Percentiles rank a stretch among this genome's conserved stretches.
Evolutionary conservation across 1,139 yeast species (phyloP).

Genomic region (Taphrina wiesneri): DNA sequence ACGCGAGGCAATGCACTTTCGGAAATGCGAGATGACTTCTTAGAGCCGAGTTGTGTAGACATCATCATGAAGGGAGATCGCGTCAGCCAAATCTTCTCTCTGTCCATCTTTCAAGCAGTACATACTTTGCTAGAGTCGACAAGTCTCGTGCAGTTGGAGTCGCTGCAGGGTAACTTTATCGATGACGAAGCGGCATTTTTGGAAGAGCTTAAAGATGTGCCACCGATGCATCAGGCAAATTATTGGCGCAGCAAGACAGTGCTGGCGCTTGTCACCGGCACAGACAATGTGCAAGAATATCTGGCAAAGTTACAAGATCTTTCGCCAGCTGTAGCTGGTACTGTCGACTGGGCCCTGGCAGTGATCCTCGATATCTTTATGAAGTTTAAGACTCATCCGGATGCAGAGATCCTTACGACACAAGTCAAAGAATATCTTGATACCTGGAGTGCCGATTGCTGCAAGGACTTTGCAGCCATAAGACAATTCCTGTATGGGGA

Average conservation of each 20-base stretch:
- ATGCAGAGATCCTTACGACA: background rate
- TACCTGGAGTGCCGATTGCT: background rate
- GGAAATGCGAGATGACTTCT: background rate
- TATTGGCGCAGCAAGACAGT: background rate
- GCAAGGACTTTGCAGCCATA: background rate
- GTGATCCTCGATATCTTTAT: background rate
- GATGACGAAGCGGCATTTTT: background rate
- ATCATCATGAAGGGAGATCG: background rate
- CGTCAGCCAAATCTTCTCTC: background rate
- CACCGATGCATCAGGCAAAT: conserved; percentile 6
- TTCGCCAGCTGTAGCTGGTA: background rate
- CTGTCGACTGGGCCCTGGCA: conserved; percentile 8
- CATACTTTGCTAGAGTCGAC: background rate
- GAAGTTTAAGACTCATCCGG: background rate
- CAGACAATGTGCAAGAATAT: background rate
- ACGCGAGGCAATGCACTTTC: background rate
- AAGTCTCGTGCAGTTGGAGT: background rate
- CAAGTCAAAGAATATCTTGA: background rate
- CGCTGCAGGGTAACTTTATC: background rate
- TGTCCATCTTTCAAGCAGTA: background rate
- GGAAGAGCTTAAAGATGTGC: background rate
- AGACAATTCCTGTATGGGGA: conserved; percentile 1
- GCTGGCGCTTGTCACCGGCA: background rate
- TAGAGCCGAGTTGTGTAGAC: background rate
- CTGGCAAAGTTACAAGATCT: background rate